Base-by-base conservation (phyloP, 2,329 filamentous ascomycete species). In the Pezicula carpinea region DNA sequence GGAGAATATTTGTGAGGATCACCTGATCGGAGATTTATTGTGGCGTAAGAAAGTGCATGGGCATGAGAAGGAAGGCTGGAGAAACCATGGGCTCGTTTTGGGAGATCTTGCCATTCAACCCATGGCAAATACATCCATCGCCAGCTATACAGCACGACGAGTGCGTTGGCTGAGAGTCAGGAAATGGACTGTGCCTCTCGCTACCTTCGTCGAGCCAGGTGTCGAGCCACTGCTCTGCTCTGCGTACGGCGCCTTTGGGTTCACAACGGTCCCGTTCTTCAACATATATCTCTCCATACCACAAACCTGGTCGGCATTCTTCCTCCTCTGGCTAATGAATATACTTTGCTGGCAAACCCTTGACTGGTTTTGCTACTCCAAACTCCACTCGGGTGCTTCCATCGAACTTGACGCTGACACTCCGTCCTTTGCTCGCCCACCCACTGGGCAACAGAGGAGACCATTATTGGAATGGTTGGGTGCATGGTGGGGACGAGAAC, bases 1-100 rank as follows among this genome's bases (percentile, higher is more conserved):
- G 3, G 79, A 89, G 54, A 95, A 96, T 63, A 97, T 99, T 62
- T 99, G 93, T 70, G 95, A 99, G 65, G 93, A 99, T 63, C 93
- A 99, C 61, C 73, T 96, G 19, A 96, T 99, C 46, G 92, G 92
- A 11, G 93, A 99, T 56, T 70, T 93, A 1, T 76, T 99, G 4
- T 99, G 91, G 90, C 82, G 83, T 46, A 77, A 80, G n/a, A 61
- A 69, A 2, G 67, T 86, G 5, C 76, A 79, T 0, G 77, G 79
- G 19, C 18, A 40, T 14, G 59, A 64, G 41, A 49, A 64, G 21
- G 58, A 57, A 4, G 65, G 65, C 6, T 58, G 64, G 61, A 71
- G 58, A 39, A 95, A 95, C 59, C 93, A 99, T 64, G 87, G 82
- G 5, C 75, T 97, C 48, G 82, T 91, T 1, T 86, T 85, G 62